Base-by-base conservation (phyloP, 192 early-diverging fungal genomes). In the Backusella liffmaniae region DNA sequence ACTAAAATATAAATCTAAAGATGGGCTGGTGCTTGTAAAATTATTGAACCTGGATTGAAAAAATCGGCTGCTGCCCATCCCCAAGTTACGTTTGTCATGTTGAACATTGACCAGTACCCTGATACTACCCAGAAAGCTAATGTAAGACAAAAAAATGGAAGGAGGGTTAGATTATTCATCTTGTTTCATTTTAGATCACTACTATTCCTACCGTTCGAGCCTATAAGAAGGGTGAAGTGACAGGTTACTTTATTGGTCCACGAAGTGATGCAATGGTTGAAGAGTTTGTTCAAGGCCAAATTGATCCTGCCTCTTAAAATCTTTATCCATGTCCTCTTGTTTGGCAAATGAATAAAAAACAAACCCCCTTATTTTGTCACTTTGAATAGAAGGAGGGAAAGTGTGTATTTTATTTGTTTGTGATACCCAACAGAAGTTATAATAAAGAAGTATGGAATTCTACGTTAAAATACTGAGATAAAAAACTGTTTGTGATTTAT, bases 11-110 rank as follows among this genome's bases (percentile, higher is more conserved):
- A 2, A 35, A 42, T 16, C 4, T 23, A 36, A 59, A 90, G 91
- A 41, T 97, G 95, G 94, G 94, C 94, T 80, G 88, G 89, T 66
- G 93, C 94, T 16, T 97, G 95, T 84, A 90, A 88, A 44, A 80
- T 93, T 77, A 80, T 96, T 6, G 90, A 88, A 8, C 94, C 94
- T 23, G 79, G 93, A n/a, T 80, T 96, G 23, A 80, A 86, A 8
- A 88, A 90, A 41, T 86, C 86, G 4, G 93, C 95, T 15, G 76
- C 80, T 21, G 84, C 83, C 18, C 82, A 91, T 51, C 88, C 86
- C 18, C 85, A 88, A 44, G 88, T 92, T 1, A 88, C 89, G 8
- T 77, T 97, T 66, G 89, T 92, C 68, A 94, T 93, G 75, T 80
- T 97, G 70, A 84, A 96, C 74, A 86, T 93, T 44, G 95, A 96